phyloP scores from a whole-genome alignment of 805 yeast species.

The Pichia manshurica region DNA sequence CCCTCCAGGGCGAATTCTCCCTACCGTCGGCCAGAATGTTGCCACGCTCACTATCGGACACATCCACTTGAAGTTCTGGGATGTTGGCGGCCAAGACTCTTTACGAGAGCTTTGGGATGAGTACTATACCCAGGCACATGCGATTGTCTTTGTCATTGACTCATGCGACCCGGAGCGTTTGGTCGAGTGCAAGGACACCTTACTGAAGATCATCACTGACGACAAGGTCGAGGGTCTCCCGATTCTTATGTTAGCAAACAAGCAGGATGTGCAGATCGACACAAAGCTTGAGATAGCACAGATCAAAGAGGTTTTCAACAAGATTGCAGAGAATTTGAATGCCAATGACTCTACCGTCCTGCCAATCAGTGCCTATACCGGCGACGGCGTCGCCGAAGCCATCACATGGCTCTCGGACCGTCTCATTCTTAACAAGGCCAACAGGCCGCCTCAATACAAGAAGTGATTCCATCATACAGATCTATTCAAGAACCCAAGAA shows the following conservation, averaged over 20 bases:
- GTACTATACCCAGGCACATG: slow-evolving; percentile 83
- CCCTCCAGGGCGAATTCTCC: slow-evolving; percentile 62
- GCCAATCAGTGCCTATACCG: slow-evolving; percentile 80
- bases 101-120: slow-evolving; percentile 81
- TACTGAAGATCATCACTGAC: slow-evolving; percentile 52
- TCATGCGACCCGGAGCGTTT: slow-evolving; percentile 80
- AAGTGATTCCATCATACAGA: no score
- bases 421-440: slow-evolving; percentile 57
- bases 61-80: slow-evolving; percentile 79
- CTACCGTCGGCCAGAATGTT: slow-evolving; percentile 93
- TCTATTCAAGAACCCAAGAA: no score
- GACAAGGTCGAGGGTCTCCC: slow-evolving; percentile 75
- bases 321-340: slow-evolving; percentile 73
- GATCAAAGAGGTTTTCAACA: slow-evolving; percentile 76
- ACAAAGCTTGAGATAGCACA: slow-evolving; percentile 69
- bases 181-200: slow-evolving; percentile 70
- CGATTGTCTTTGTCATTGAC: slow-evolving; percentile 87
- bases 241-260: slow-evolving; percentile 89
- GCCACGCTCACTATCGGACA: slow-evolving; percentile 36
- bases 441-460: slow-evolving; percentile 18
- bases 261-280: slow-evolving; percentile 63
- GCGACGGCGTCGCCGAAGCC: slow-evolving; percentile 81
- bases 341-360: slow-evolving; percentile 89
- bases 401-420: slow-evolving; percentile 83
- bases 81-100: slow-evolving; percentile 91